A percentile compares a stretch with the other conserved stretches of the same genome.
Evolutionary conservation across 306 rosid genomes (phyloP).

Genomic region (Trifolium dubium): DNA sequence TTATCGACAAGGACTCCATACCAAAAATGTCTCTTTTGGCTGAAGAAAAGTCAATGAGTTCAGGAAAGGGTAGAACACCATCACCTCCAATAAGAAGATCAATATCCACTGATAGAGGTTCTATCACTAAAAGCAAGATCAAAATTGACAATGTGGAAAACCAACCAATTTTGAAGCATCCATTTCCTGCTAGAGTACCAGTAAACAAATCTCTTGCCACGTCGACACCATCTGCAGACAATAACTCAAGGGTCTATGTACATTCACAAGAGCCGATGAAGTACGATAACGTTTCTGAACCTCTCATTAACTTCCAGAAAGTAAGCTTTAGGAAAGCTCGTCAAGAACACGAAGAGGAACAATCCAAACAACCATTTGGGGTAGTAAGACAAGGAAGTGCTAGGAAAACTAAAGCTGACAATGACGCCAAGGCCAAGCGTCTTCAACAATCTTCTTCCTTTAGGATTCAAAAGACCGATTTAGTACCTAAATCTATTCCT

Average conservation of each 20-base stretch:
- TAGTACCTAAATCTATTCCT: conserved; percentile 49
- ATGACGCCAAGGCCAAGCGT: conserved; percentile 67
- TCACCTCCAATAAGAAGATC: conserved; percentile 90
- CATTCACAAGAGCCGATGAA: conserved; percentile 54
- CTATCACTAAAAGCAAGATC: conserved; percentile 62
- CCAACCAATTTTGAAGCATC: conserved; percentile 61
- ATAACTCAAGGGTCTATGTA: conserved; percentile 47
- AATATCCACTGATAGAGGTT: conserved; percentile 87
- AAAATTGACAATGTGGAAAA: conserved; percentile 60
- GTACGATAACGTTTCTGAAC: conserved; percentile 56
- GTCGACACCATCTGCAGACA: conserved; percentile 43
- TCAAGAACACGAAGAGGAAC: conserved; percentile 75
- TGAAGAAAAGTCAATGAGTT: conserved; percentile 67
- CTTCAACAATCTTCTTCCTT: conserved; percentile 64
- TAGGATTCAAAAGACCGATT: conserved; percentile 61
- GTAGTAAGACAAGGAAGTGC: conserved; percentile 64
- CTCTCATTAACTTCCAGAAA: conserved; percentile 55
- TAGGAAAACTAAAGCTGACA: conserved; percentile 65
- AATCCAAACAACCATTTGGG: conserved; percentile 62
- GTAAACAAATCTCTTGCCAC: conserved; percentile 64
- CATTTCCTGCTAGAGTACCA: conserved; percentile 66
- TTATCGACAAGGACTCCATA: conserved; percentile 63
- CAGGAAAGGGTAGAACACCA: conserved; percentile 73
- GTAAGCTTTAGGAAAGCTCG: conserved; percentile 59
- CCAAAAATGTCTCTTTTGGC: conserved; percentile 58